A percentile compares a stretch with the other conserved stretches of the same genome.
phyloP scores from a whole-genome alignment of 306 rosid genomes.

The Canavalia ensiformis region DNA sequence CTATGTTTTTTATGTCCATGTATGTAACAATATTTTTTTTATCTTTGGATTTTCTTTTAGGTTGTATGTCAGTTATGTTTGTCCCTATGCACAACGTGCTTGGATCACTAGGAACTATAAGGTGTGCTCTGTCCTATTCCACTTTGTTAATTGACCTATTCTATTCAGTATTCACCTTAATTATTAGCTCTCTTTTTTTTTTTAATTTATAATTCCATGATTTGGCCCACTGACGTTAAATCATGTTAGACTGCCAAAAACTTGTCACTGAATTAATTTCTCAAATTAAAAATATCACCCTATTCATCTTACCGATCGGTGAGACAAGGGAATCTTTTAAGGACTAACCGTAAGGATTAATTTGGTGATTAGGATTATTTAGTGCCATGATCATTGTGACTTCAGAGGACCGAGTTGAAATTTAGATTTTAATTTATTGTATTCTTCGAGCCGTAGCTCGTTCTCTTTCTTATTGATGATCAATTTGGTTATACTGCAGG shows the following conservation, averaged over 20 bases:
- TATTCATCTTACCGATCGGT: not conserved
- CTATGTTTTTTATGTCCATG: not conserved
- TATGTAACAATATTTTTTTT: not conserved
- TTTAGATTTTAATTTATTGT: not conserved
- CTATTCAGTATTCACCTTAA: not conserved
- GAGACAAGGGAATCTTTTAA: not conserved
- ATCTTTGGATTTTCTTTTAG: conserved; percentile 39
- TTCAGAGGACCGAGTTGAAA: not conserved
- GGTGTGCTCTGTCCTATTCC: conserved; percentile 49
- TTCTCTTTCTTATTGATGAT: not conserved
- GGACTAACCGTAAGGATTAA: not conserved
- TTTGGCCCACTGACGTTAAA: not conserved
- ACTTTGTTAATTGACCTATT: not conserved
- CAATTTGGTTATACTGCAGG: conserved; percentile 51
- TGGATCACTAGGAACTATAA: conserved; percentile 86
- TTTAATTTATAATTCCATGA: not conserved
- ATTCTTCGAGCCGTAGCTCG: not conserved
- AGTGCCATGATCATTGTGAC: not conserved
- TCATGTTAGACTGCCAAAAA: not conserved
- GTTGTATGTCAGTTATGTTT: conserved; percentile 58
- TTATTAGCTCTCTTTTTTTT: not conserved
- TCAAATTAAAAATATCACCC: not conserved
- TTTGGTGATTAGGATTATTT: not conserved
- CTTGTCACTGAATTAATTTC: not conserved
- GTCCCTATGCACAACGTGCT: conserved; percentile 80